These are phyloP conservation scores for Bryoglossum gracile DNA, from an alignment of 495 filamentous ascomycete species.

Conservation along the genomic window DNA sequence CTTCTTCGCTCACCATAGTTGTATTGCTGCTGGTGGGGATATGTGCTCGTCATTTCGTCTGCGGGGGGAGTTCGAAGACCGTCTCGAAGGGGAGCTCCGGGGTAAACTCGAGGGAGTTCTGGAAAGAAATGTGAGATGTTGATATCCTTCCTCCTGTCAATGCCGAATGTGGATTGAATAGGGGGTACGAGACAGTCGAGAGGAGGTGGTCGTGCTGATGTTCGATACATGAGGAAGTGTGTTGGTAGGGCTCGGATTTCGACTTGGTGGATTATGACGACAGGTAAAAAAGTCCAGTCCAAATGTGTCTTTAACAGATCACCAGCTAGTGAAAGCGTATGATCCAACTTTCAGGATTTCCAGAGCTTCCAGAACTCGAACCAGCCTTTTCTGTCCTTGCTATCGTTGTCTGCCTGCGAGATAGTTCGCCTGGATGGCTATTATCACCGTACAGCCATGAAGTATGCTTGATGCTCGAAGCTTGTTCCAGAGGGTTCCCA, in stretches of 20 bases:
- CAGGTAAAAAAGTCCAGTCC: not conserved
- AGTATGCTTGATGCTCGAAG: not conserved
- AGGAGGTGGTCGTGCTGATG: conserved; percentile 23
- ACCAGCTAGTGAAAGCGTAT: not conserved
- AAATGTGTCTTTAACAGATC: not conserved
- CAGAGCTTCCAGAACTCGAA: conserved; percentile 16
- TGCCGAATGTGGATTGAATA: conserved; percentile 11
- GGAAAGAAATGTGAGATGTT: not conserved
- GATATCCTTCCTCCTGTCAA: conserved; percentile 17
- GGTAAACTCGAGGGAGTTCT: conserved; percentile 9
- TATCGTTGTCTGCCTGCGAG: not conserved
- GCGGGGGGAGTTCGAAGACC: conserved; percentile 45
- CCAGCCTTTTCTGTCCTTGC: too few species aligned
- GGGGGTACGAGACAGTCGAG: conserved; percentile 20
- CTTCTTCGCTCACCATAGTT: conserved; percentile 34
- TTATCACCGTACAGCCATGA: conserved; percentile 15
- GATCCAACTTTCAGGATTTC: not conserved
- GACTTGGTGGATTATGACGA: not conserved
- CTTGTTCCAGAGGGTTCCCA: conserved; percentile 4
- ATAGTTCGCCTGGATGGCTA: not conserved
- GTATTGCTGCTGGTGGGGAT: conserved; percentile 35
- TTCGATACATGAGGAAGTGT: conserved; percentile 23
- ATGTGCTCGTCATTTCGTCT: conserved; percentile 41
- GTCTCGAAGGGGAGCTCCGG: conserved; percentile 21
- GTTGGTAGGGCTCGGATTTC: not conserved